Conservation (phyloP, 345 rosid genomes). For the Viola odorata region DNA sequence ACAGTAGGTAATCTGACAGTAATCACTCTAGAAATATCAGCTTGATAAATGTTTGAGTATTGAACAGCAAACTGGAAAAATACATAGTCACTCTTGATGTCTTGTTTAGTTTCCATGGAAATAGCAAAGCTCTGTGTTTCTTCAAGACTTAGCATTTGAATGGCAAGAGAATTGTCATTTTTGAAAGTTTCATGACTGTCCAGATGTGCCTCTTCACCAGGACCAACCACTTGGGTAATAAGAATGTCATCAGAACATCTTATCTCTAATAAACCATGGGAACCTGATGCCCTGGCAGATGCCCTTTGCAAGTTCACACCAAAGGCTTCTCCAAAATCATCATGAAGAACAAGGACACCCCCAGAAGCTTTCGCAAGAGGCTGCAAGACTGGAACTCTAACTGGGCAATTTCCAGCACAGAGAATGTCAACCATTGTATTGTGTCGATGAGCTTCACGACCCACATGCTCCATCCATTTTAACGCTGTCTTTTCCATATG, state of each 20-base stretch:
- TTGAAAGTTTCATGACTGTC: slow-evolving; percentile 72
- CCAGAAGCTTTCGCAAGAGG: slow-evolving; percentile 95
- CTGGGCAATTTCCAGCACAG: slow-evolving; percentile 98
- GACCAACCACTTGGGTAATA: slow-evolving; percentile 89
- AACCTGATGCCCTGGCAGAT: slow-evolving; percentile 73
- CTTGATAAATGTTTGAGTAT: slow-evolving; percentile 76
- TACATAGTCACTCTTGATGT: slow-evolving; percentile 61
- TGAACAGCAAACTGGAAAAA: slow-evolving; percentile 82
- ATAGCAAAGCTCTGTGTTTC: slow-evolving; percentile 90
- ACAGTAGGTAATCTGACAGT: slow-evolving; percentile 78
- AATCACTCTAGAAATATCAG: slow-evolving; percentile 78
- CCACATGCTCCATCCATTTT: slow-evolving; percentile 83
- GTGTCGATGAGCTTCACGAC: slow-evolving; percentile 65
- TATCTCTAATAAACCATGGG: slow-evolving; percentile 82
- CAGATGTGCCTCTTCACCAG: slow-evolving; percentile 86
- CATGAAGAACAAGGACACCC: slow-evolving; percentile 91
- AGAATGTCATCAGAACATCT: slow-evolving; percentile 92
- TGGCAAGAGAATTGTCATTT: slow-evolving; percentile 52
- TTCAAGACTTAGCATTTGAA: slow-evolving; percentile 87
- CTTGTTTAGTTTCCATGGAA: slow-evolving; percentile 79
- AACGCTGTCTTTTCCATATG: slow-evolving; percentile 79
- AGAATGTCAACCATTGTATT: slow-evolving; percentile 84
- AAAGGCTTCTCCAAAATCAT: slow-evolving; percentile 98
- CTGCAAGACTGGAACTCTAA: slow-evolving; percentile 78
- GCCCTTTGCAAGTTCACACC: slow-evolving; percentile 97